Evolutionary conservation across 768 basidiomycete genomes (phyloP).

Genomic region (Termitomyces titanicus): DNA sequence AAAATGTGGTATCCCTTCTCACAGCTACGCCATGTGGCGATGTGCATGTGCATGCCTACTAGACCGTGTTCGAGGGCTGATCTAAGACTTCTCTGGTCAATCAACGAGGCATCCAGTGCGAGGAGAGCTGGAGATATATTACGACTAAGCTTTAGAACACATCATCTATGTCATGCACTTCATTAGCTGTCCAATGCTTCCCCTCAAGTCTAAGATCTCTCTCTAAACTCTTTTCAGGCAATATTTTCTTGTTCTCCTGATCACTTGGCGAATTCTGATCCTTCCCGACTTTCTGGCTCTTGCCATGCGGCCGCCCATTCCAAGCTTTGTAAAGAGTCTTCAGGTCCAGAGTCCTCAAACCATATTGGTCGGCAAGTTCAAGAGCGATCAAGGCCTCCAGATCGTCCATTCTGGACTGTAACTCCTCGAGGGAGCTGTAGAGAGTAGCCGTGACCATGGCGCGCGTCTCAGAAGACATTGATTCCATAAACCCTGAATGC

Average conservation of each 20-base stretch:
- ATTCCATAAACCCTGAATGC: conserved; percentile 28
- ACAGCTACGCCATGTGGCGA: conserved; percentile 7
- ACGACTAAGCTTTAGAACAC: conserved; percentile 11
- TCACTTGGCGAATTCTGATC: background rate
- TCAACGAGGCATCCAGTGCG: background rate
- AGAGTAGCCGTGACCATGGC: conserved; percentile 29
- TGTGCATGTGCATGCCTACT: background rate
- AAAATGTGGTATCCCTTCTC: conserved; percentile 1
- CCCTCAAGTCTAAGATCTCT: conserved; percentile 6
- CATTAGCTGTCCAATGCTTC: background rate
- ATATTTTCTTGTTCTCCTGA: background rate
- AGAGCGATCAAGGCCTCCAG: conserved; percentile 31
- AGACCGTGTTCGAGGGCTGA: background rate
- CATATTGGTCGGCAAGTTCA: conserved; percentile 32
- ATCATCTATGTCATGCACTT: conserved; percentile 11
- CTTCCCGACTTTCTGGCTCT: background rate
- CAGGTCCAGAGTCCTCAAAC: conserved; percentile 20
- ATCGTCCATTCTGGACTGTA: conserved; percentile 34
- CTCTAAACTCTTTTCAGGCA: conserved; percentile 2
- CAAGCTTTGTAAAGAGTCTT: conserved; percentile 13
- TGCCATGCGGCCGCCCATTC: background rate
- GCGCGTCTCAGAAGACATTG: conserved; percentile 34
- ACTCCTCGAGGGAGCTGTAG: conserved; percentile 27
- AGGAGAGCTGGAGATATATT: background rate
- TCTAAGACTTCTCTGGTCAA: background rate